Evolutionary conservation across 768 basidiomycete species (phyloP), one percentile per base, ranked within the genome.

Genomic region (Auricularia auricula-judae): DNA sequence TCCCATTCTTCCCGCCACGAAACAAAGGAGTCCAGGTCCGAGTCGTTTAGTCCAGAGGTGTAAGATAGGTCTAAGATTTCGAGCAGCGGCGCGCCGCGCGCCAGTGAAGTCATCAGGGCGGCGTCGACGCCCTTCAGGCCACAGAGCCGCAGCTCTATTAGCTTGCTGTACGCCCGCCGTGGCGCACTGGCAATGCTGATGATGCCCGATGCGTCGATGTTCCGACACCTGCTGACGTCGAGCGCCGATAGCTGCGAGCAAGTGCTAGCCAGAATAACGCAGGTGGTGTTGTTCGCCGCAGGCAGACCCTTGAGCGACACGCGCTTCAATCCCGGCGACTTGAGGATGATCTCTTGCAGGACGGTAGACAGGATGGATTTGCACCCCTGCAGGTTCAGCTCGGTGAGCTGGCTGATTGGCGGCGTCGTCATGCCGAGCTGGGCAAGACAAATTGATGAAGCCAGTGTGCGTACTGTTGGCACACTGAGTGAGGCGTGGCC

Each of bases 11-110:
- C 66, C 3, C 73, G 78, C 60, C 72, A 66, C 8, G 66, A 23
- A 4, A 91, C 84, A 71, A 91, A 86, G 2, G 85, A 87, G 56
- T 88, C 88, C 66, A 92, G 67, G 2, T 85, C 84, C 2, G 88
- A 86, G 71, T 93, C 91, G 71, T 86, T 87, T 65, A 93, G 73
- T 64, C 85, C 81, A 36, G 81, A 80, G 64, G 82, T 79, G 70
- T 89, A 88, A 74, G 88, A 89, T 66, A 93, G 75, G 73, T 95
- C 93, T 23, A 95, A 77, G 18, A 91, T 82, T 72, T 92, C 89
- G 23, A 95, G 80, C 69, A 79, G 76, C 21, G 89, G 89, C 0
- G 88, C 81, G 2, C 83, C 86, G 67, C 77, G 82, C 4, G 88
- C 92, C 42, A 94, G 76, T 10, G 76, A 74, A n/a, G 78, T 72